Base-by-base conservation (phyloP, 208 protist species). In the Crithidia acanthocephali region DNA sequence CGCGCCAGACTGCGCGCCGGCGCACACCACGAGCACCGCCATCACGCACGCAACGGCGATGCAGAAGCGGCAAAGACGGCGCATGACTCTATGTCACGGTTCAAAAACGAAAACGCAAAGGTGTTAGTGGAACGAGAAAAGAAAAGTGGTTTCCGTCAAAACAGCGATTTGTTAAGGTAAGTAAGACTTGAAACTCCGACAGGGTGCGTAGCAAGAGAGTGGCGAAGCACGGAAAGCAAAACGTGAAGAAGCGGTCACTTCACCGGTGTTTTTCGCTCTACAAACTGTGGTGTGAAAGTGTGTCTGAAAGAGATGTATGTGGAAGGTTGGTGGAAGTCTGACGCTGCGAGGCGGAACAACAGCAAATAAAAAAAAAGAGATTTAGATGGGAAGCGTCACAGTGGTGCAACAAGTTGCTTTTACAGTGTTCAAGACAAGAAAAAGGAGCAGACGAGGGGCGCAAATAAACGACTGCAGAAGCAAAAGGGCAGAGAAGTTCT, bases 301-400 rank as follows among this genome's bases (percentile, higher is more conserved):
- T n/a, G n/a, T n/a, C n/a, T n/a, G n/a, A n/a, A n/a, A n/a, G n/a
- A n/a, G n/a, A n/a, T n/a, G n/a, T n/a, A n/a, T n/a, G n/a, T n/a
- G n/a, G n/a, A n/a, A n/a, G n/a, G n/a, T n/a, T n/a, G n/a, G n/a
- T n/a, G n/a, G n/a, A n/a, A n/a, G n/a, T n/a, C n/a, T n/a, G n/a
- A n/a, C n/a, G n/a, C n/a, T n/a, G n/a, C n/a, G n/a, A n/a, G n/a
- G n/a, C n/a, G n/a, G n/a, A n/a, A 50, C 47, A 42, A 50, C 52
- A 47, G 0, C 52, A 42, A 40, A 42, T 8, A 47, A 57, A 52
- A 72, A n/a, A 63, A 63, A 42, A 37, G n/a, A 63, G 25, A n/a
- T n/a, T 7, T 23, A 56, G 11, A 69, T 35, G 33, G 58, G n/a
- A 13, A 23, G 15, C 45, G 44, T 56, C 20, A 32, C 8, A 50